These are phyloP conservation scores for Oldenlandia corymbosa DNA, from an alignment of 257 asterid genomes.

Conservation along the genomic window DNA sequence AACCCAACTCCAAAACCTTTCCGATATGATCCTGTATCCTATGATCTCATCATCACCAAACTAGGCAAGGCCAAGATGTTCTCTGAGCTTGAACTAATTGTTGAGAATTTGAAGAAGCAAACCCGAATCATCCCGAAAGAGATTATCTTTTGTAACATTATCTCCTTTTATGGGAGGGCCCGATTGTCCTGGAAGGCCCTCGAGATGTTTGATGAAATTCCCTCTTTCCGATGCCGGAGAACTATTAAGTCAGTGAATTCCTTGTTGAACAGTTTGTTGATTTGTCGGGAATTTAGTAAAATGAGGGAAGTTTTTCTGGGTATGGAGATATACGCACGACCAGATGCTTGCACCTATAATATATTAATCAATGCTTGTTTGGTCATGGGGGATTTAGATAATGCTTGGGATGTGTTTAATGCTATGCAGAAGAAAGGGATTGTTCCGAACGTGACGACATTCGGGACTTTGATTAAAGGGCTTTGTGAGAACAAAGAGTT, in stretches of 20 bases:
- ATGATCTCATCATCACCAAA: slow-evolving; percentile 74
- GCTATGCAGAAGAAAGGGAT: slow-evolving; percentile 56
- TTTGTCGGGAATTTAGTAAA: slow-evolving; percentile 46
- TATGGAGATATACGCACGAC: slow-evolving; percentile 33
- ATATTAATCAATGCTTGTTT: slow-evolving; percentile 49
- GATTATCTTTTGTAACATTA: slow-evolving; percentile 57
- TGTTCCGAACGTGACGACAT: slow-evolving; percentile 57
- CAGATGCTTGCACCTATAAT: slow-evolving; percentile 63
- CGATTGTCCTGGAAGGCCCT: slow-evolving; percentile 53
- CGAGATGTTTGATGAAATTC: slow-evolving; percentile 49
- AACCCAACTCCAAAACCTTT: slow-evolving; percentile 40
- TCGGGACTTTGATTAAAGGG: slow-evolving; percentile 65
- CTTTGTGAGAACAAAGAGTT: slow-evolving; percentile 36
- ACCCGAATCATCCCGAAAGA: slow-evolving; percentile 50
- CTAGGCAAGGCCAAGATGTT: slow-evolving; percentile 75
- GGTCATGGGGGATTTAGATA: slow-evolving; percentile 28
- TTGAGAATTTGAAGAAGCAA: slow-evolving; percentile 41
- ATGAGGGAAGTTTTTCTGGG: slow-evolving; percentile 32
- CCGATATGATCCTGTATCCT: slow-evolving; percentile 57
- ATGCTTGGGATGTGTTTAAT: slow-evolving; percentile 49
- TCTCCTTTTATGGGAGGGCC: slow-evolving; percentile 53
- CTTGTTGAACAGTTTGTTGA: slow-evolving; percentile 44
- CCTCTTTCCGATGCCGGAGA: slow-evolving; percentile 47
- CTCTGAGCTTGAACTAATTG: slow-evolving; percentile 49
- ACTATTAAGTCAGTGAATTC: slow-evolving; percentile 62